phyloP scores from a whole-genome alignment of 768 basidiomycete genomes.

The Postia placenta region DNA sequence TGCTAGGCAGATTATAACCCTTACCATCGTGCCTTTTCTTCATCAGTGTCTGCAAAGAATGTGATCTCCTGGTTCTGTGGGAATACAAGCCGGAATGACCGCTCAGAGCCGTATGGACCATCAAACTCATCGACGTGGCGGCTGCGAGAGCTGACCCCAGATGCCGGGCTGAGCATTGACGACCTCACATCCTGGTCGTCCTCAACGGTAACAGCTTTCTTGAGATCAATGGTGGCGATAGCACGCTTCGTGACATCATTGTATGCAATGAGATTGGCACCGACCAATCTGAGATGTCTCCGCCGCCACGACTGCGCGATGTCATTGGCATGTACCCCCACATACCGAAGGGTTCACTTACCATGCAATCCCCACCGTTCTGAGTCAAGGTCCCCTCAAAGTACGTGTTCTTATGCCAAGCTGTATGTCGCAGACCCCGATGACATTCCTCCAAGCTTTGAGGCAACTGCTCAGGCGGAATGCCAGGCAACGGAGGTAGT shows the following conservation, averaged over 20 bases:
- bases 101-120: slow-evolving; percentile 62
- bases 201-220: slow-evolving; percentile 71
- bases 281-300: slow-evolving; percentile 78
- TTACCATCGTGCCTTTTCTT: slow-evolving; percentile 84
- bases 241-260: slow-evolving; percentile 91
- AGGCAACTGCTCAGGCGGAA: slow-evolving; percentile 72
- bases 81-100: slow-evolving; percentile 83
- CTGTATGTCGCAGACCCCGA: slow-evolving; percentile 80
- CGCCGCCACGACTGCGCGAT: slow-evolving; percentile 81
- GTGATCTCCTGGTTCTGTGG: slow-evolving; percentile 70
- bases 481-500: slow-evolving; percentile 82
- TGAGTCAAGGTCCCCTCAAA: slow-evolving; percentile 92
- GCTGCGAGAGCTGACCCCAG: slow-evolving; percentile 29
- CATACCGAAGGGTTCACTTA: slow-evolving; percentile 42
- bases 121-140: slow-evolving; percentile 53
- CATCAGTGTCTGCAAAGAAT: slow-evolving; percentile 89
- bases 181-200: slow-evolving; percentile 64
- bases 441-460: slow-evolving; percentile 91
- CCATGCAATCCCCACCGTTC: slow-evolving; percentile 86
- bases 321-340: slow-evolving; percentile 9
- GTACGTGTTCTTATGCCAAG: slow-evolving; percentile 93
- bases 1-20: slow-evolving; percentile 17
- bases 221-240: slow-evolving; percentile 85
- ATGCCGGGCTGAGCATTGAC: slow-evolving; percentile 39
- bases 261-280: slow-evolving; percentile 81